Conservation (phyloP, 441 rosid genomes). For the Biscutella auriculata region DNA sequence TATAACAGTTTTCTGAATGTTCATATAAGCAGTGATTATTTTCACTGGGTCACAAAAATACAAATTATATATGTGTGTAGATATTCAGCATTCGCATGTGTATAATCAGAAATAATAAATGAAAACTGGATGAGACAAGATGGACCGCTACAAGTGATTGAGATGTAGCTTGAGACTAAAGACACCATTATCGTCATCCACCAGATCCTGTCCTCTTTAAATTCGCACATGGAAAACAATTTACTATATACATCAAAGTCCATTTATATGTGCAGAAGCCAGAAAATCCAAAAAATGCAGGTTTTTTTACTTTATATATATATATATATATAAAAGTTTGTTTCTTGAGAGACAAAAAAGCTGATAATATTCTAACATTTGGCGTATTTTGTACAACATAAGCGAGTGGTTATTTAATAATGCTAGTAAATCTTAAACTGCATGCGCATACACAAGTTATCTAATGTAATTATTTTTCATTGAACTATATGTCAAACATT, state of each 20-base stretch:
- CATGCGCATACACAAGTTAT: too few relatives aligned
- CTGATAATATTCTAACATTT: constrained; percentile 3
- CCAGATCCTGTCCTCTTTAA: constrained; percentile 10
- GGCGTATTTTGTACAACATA: neutral
- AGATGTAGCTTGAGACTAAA: constrained; percentile 18
- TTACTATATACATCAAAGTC: neutral
- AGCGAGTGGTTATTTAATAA: neutral
- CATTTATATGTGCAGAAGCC: neutral
- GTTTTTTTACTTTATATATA: too few relatives aligned
- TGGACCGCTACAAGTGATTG: constrained; percentile 23
- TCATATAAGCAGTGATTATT: neutral
- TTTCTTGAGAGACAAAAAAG: constrained; percentile 14
- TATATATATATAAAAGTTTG: too few relatives aligned
- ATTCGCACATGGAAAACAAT: constrained; percentile 10
- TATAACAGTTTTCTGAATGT: neutral
- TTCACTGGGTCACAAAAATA: neutral
- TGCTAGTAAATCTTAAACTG: too few relatives aligned
- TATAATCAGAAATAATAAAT: constrained; percentile 1
- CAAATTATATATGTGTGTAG: neutral
- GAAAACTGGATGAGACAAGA: constrained; percentile 12
- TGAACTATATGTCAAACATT: too few relatives aligned
- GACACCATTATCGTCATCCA: constrained; percentile 13
- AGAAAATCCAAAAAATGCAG: neutral
- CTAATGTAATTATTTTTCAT: too few relatives aligned
- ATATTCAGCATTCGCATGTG: neutral